phyloP scores from a whole-genome alignment of 805 yeast genomes.

The Myxozyma lipomycoides region DNA sequence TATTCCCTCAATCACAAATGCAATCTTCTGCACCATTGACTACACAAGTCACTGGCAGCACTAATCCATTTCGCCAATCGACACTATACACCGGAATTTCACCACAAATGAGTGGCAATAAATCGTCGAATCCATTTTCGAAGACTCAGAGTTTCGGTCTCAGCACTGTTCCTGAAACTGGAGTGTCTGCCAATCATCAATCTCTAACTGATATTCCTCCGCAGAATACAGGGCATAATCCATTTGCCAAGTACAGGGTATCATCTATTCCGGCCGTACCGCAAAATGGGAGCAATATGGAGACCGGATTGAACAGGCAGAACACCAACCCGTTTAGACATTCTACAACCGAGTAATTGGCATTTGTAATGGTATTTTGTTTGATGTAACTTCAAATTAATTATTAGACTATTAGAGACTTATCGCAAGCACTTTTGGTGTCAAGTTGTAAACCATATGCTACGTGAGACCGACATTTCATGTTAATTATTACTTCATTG shows the following conservation, averaged over 20 bases:
- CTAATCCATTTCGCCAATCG: conserved; percentile 26
- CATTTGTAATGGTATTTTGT: neutral
- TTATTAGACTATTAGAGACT: no score
- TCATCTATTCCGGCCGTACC: no score
- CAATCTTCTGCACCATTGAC: conserved; percentile 6
- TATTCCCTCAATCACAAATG: conserved; percentile 9
- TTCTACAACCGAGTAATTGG: neutral
- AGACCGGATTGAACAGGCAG: conserved; percentile 1
- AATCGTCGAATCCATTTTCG: conserved; percentile 7
- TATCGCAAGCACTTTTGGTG: neutral
- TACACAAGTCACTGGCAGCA: conserved; percentile 20
- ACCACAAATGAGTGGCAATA: conserved; percentile 20
- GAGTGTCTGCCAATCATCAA: neutral
- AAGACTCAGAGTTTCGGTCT: conserved; percentile 9
- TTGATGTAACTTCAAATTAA: no score
- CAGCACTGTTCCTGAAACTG: conserved; percentile 16
- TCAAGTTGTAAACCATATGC: neutral
- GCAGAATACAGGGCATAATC: conserved; percentile 6
- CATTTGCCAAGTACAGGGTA: conserved; percentile 7
- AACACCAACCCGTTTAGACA: conserved; percentile 17
- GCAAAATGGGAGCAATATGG: no score
- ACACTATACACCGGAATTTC: conserved; percentile 17
- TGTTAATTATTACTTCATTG: neutral
- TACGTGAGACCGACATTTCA: neutral
- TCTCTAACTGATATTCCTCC: no score